Evolutionary conservation across 345 rosid species (phyloP).

Genomic region (Rubroshorea leprosula): DNA sequence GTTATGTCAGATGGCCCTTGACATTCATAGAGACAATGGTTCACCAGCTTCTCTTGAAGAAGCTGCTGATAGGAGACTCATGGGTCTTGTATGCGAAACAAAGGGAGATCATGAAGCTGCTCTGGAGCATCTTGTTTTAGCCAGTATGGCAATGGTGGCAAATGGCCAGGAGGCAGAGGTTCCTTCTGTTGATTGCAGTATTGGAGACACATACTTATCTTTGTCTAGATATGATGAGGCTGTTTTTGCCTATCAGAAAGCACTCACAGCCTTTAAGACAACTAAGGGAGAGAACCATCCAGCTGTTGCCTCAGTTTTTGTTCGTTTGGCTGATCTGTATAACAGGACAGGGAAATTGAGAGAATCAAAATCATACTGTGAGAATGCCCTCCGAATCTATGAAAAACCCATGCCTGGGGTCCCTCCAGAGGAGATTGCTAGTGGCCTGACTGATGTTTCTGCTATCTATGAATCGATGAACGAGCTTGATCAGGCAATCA

Average conservation of each 20-base stretch:
- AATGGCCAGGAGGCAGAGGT: conserved; percentile 77
- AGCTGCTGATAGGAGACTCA: conserved; percentile 82
- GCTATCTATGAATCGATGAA: conserved; percentile 88
- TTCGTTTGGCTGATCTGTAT: conserved; percentile 81
- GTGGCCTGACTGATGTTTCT: conserved; percentile 76
- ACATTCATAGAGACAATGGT: conserved; percentile 58
- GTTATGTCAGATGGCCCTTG: conserved; percentile 68
- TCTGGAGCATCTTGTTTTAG: conserved; percentile 84
- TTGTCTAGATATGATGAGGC: conserved; percentile 83
- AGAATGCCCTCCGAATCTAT: conserved; percentile 77
- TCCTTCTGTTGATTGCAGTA: conserved; percentile 83
- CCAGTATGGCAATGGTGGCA: conserved; percentile 86
- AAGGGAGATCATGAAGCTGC: conserved; percentile 82
- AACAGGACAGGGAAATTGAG: conserved; percentile 71
- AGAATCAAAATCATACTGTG: conserved; percentile 80
- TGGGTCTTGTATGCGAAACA: conserved; percentile 92
- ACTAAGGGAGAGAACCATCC: conserved; percentile 86
- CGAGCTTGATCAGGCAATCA: conserved; percentile 64
- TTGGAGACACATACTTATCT: conserved; percentile 86
- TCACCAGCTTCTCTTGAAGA: conserved; percentile 69
- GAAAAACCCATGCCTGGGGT: conserved; percentile 55
- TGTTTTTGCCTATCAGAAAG: conserved; percentile 79
- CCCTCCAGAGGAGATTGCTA: conserved; percentile 75
- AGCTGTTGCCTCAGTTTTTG: conserved; percentile 71
- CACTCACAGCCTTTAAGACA: conserved; percentile 66